A percentile compares a stretch with the other conserved stretches of the same genome.
Conservation (phyloP, 2,329 filamentous ascomycete species). For the Fusarium subtropicale region DNA sequence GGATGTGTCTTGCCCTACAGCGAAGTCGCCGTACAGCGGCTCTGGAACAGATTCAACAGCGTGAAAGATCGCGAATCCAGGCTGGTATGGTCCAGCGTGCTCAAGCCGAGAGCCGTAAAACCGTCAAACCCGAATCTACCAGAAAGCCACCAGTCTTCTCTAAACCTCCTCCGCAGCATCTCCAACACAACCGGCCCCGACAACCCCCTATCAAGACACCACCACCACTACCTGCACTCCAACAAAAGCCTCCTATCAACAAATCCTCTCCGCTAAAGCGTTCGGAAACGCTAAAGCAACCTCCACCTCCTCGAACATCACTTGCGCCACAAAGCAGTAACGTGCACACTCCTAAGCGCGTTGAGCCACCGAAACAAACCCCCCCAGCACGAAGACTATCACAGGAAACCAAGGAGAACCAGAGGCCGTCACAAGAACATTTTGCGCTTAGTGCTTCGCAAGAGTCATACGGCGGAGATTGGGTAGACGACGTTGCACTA, state of each 20-base stretch:
- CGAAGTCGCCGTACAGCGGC: slow-evolving; percentile 53
- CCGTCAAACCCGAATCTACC: not conserved
- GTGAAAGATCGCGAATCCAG: slow-evolving; percentile 43
- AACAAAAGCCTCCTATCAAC: slow-evolving; percentile 10
- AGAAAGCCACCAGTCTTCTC: not conserved
- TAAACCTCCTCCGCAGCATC: not conserved
- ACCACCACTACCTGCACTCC: not conserved
- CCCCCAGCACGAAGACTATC: not conserved
- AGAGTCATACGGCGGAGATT: slow-evolving; percentile 55
- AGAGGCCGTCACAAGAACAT: slow-evolving; percentile 19
- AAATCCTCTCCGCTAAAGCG: not conserved
- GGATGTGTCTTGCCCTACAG: slow-evolving; percentile 51
- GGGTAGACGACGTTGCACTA: slow-evolving; percentile 53
- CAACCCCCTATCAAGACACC: not conserved
- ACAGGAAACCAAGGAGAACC: slow-evolving; percentile 45
- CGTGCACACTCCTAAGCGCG: not conserved
- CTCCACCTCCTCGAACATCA: not conserved
- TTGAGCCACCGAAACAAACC: slow-evolving; percentile 2
- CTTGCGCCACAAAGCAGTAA: not conserved
- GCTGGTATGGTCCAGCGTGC: slow-evolving; percentile 32
- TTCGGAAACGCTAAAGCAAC: not conserved
- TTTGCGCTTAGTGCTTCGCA: slow-evolving; percentile 48
- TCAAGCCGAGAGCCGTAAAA: slow-evolving; percentile 19
- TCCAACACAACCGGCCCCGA: slow-evolving; percentile 5
- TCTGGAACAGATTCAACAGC: slow-evolving; percentile 46